Evolutionary conservation across 2,329 filamentous ascomycete genomes (phyloP).

Genomic region (Calonectria hongkongensis): DNA sequence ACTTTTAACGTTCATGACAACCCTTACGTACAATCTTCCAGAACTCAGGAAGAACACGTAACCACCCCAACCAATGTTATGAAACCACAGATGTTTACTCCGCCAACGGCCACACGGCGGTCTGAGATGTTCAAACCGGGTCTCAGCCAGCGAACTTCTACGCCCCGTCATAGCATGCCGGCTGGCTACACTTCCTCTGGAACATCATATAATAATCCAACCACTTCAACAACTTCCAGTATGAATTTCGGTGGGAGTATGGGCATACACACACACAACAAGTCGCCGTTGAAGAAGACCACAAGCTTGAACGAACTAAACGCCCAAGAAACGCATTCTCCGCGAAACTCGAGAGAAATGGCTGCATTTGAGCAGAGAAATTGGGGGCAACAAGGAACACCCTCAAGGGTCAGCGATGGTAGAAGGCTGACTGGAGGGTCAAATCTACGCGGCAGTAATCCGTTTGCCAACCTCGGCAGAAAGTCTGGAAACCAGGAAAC

Average conservation of each 20-base stretch:
- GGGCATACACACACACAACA: conserved; percentile 86
- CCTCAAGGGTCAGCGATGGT: conserved; percentile 61
- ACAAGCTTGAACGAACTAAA: conserved; percentile 77
- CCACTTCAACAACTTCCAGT: conserved; percentile 51
- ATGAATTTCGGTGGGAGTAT: conserved; percentile 80
- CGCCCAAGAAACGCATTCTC: conserved; percentile 64
- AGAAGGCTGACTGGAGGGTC: conserved; percentile 52
- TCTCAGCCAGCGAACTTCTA: conserved; percentile 54
- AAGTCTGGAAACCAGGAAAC: conserved; percentile 63
- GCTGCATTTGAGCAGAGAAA: conserved; percentile 73
- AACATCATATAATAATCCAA: conserved; percentile 46
- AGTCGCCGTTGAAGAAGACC: conserved; percentile 89
- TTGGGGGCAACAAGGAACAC: conserved; percentile 62
- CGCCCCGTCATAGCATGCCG: conserved; percentile 60
- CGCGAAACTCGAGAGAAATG: conserved; percentile 78
- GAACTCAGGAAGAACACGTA: conserved; percentile 69
- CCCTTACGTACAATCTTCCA: conserved; percentile 77
- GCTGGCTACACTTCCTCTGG: conserved; percentile 56
- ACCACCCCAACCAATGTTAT: conserved; percentile 60
- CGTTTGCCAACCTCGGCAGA: conserved; percentile 62
- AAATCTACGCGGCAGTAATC: conserved; percentile 57
- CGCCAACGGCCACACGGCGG: conserved; percentile 57
- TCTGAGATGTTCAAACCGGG: conserved; percentile 60
- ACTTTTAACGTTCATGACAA: conserved; percentile 90
- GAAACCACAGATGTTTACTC: conserved; percentile 67